Conservation (phyloP, 2,329 filamentous ascomycete species). For the Teratosphaeria viscida region DNA sequence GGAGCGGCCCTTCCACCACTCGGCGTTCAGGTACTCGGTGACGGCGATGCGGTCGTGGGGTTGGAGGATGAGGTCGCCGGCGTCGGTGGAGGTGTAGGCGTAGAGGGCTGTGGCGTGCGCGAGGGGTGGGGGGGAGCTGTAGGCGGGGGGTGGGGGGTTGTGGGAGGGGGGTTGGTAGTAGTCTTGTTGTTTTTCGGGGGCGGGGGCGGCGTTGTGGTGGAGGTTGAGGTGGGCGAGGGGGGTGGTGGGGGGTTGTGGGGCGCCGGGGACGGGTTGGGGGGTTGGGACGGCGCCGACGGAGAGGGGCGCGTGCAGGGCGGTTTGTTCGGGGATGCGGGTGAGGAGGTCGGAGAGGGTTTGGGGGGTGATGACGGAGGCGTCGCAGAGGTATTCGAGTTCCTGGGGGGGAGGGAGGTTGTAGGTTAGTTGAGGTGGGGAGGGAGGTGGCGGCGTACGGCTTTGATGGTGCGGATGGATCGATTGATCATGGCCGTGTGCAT, state of each 20-base stretch:
- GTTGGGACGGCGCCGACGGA: constrained; percentile 27
- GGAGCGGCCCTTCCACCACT: constrained; percentile 94
- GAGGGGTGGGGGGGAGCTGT: constrained; percentile 33
- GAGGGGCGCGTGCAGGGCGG: constrained; percentile 39
- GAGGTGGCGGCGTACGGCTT: constrained; percentile 51
- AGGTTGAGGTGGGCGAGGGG: constrained; percentile 25
- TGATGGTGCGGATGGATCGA: constrained; percentile 77
- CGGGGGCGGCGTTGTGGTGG: constrained; percentile 6
- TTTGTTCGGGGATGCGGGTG: constrained; percentile 62
- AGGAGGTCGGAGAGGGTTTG: constrained; percentile 66
- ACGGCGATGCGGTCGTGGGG: constrained; percentile 73
- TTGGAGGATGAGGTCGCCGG: constrained; percentile 70
- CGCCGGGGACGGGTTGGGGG: constrained; percentile 10
- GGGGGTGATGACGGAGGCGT: constrained; percentile 68
- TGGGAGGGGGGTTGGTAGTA: constrained; percentile 26
- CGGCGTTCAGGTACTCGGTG: constrained; percentile 85
- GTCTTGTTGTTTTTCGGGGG: constrained; percentile 24
- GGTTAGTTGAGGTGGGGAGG: not conserved
- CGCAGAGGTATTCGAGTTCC: constrained; percentile 85
- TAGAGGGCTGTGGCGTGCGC: constrained; percentile 68
- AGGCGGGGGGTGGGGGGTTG: constrained; percentile 45
- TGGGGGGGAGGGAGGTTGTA: constrained; percentile 28
- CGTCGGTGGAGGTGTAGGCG: constrained; percentile 67
- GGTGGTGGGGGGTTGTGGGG: constrained; percentile 15
- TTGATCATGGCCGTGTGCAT: constrained; percentile 56